A percentile compares a stretch with the other conserved stretches of the same genome.
Conservation (phyloP, 192 early-diverging fungal species). For the Coemansia sp. region DNA sequence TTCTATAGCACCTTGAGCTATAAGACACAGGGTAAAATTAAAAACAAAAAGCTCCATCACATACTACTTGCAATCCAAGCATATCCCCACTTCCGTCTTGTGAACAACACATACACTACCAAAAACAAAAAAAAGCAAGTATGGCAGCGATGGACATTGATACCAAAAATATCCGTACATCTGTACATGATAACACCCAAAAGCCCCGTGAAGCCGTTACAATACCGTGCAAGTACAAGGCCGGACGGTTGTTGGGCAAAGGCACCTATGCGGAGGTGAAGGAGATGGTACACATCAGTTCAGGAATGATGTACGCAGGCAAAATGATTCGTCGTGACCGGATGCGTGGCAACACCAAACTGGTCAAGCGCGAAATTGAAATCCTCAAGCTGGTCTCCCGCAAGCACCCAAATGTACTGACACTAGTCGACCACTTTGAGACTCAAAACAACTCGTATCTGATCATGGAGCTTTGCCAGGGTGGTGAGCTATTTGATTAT, state of each 20-base stretch:
- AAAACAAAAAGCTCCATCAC: too few species aligned
- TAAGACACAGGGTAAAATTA: too few species aligned
- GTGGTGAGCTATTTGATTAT: conserved; percentile 91
- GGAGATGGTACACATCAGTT: conserved; percentile 54
- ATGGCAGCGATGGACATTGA: too few species aligned
- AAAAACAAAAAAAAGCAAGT: too few species aligned
- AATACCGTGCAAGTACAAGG: conserved; percentile 42
- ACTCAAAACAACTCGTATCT: conserved; percentile 72
- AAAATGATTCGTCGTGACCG: conserved; percentile 75
- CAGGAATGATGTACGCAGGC: conserved; percentile 65
- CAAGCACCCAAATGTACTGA: conserved; percentile 65
- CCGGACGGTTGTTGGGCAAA: conserved; percentile 20
- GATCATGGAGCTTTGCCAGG: conserved; percentile 70
- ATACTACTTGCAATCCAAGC: too few species aligned
- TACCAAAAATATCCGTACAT: too few species aligned
- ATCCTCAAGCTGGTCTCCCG: conserved; percentile 64
- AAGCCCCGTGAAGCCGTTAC: too few species aligned
- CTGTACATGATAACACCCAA: too few species aligned
- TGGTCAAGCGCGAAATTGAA: conserved; percentile 69
- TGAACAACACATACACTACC: too few species aligned
- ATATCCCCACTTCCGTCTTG: too few species aligned
- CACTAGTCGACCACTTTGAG: conserved; percentile 75
- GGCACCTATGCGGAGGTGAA: conserved; percentile 48
- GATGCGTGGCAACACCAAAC: conserved; percentile 62
- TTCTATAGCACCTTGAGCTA: too few species aligned